A percentile compares a stretch with the other conserved stretches of the same genome.
phyloP scores from a whole-genome alignment of 306 rosid genomes.

The Psophocarpus tetragonolobus region DNA sequence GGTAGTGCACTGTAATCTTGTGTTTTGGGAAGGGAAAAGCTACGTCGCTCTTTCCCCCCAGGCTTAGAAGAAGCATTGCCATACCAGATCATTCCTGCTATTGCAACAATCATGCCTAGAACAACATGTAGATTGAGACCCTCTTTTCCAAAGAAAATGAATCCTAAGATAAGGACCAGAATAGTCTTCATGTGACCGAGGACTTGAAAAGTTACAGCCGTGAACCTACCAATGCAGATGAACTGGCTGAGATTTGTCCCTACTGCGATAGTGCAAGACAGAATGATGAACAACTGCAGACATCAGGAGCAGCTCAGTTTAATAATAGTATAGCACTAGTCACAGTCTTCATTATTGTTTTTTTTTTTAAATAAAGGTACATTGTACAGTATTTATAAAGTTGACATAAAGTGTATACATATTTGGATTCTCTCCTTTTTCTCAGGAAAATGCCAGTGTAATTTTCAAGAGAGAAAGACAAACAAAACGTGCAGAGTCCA shows the following conservation, averaged over 20 bases:
- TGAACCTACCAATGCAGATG: conserved; percentile 91
- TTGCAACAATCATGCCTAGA: conserved; percentile 75
- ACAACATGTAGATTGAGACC: conserved; percentile 82
- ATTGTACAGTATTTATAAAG: conserved; percentile 33
- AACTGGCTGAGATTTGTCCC: conserved; percentile 96
- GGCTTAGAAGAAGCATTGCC: conserved; percentile 90
- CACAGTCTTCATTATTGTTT: conserved; percentile 31
- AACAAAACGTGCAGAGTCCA: conserved; percentile 8
- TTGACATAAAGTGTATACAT: conserved; percentile 39
- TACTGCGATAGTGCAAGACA: conserved; percentile 85
- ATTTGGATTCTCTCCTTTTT: conserved; percentile 40
- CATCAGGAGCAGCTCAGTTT: conserved; percentile 39
- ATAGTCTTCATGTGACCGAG: conserved; percentile 93
- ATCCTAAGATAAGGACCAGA: conserved; percentile 75
- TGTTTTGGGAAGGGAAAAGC: conserved; percentile 56
- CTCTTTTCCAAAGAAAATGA: conserved; percentile 87
- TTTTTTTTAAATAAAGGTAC: conserved; percentile 13
- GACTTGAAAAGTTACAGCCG: conserved; percentile 88
- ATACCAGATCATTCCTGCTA: conserved; percentile 84
- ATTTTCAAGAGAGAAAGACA: conserved; percentile 23
- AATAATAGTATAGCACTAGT: conserved; percentile 24
- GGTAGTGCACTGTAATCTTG: conserved; percentile 53
- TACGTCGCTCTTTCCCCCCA: conserved; percentile 84
- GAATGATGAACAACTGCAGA: conserved; percentile 75
- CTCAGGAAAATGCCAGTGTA: conserved; percentile 12